Evolutionary conservation across 768 basidiomycete species (phyloP).

Genomic region (Lactarius pseudohatsudake): DNA sequence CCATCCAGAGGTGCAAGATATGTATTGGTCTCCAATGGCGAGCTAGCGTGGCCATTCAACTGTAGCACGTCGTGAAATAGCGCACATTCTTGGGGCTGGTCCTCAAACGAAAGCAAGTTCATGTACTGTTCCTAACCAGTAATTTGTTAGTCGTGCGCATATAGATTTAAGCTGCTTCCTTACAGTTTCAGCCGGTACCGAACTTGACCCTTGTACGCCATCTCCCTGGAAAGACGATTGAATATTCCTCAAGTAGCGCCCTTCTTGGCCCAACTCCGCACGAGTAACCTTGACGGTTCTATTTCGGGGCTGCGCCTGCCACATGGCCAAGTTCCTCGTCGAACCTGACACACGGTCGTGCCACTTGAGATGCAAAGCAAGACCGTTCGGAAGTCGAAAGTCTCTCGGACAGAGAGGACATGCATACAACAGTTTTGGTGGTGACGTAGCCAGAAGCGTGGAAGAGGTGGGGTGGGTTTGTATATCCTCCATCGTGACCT

Average conservation of each 20-base stretch:
- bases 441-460: neutral
- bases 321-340: neutral
- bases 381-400: slow-evolving; percentile 28
- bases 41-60: neutral
- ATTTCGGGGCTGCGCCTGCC: neutral
- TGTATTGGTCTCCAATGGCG: slow-evolving; percentile 8
- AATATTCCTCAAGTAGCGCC: neutral
- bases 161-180: neutral
- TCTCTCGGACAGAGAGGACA: slow-evolving; percentile 26
- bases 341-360: slow-evolving; percentile 22
- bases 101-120: slow-evolving; percentile 8
- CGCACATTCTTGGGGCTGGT: slow-evolving; percentile 21
- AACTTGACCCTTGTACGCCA: too few relatives aligned
- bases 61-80: slow-evolving; percentile 20
- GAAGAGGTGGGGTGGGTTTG: slow-evolving; percentile 2
- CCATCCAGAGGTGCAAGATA: slow-evolving; percentile 27
- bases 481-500: neutral
- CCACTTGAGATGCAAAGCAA: slow-evolving; percentile 29
- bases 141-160: neutral
- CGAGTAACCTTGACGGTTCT: neutral
- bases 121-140: slow-evolving; percentile 1
- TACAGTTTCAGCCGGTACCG: slow-evolving; percentile 10
- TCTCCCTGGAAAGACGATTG: neutral
- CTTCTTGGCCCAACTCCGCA: neutral
- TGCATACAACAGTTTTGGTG: slow-evolving; percentile 15